phyloP scores from a whole-genome alignment of 345 rosid species.

The Conringia planisiliqua region DNA sequence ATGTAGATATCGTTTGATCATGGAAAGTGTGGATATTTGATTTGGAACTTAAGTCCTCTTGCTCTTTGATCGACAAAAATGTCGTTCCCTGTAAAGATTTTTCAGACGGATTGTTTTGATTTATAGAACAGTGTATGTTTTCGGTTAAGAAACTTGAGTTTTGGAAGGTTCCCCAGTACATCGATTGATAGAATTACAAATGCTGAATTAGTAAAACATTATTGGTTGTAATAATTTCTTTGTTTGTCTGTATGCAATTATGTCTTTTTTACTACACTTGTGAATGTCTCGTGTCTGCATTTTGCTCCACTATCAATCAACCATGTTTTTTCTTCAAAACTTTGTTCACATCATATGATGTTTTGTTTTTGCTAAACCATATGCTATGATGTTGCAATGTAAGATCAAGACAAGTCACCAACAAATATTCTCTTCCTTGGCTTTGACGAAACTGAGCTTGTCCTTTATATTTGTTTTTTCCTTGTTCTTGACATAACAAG shows the following conservation, averaged over 20 bases:
- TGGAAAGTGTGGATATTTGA: background rate
- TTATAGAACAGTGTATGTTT: background rate
- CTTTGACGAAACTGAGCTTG: background rate
- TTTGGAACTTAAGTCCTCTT: background rate
- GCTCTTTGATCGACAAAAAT: background rate
- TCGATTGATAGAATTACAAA: background rate
- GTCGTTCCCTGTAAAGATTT: conserved; percentile 9
- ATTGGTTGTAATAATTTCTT: background rate
- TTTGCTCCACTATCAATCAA: background rate
- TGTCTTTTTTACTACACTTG: background rate
- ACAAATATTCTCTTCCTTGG: background rate
- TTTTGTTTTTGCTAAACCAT: too few species aligned
- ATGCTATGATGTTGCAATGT: too few species aligned
- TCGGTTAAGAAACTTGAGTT: background rate
- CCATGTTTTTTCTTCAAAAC: too few species aligned
- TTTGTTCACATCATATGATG: too few species aligned
- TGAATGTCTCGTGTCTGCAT: background rate
- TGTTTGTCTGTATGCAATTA: background rate
- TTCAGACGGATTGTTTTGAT: background rate
- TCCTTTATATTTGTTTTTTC: background rate
- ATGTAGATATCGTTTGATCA: conserved; percentile 38
- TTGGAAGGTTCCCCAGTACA: background rate
- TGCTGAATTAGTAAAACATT: background rate
- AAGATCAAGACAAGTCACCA: background rate
- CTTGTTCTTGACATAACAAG: too few species aligned